Conservation (phyloP, 2,329 filamentous ascomycete species). For the Emmonsiellopsis sp. region DNA sequence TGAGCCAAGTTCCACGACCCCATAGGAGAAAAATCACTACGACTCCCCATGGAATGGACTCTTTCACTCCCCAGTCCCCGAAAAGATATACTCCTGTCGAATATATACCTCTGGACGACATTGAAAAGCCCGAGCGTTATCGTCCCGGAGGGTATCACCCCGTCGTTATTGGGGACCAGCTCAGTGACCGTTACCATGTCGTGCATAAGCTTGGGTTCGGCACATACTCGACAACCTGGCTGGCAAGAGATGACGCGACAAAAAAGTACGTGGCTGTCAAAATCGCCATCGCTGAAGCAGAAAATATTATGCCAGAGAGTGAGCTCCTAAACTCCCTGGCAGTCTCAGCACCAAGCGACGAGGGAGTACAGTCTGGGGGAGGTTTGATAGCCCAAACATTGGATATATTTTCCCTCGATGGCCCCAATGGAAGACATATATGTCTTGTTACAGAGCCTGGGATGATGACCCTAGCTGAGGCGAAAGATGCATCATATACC, state of each 20-base stretch:
- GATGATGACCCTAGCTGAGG: constrained; percentile 14
- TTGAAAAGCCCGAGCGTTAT: constrained; percentile 20
- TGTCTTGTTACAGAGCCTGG: constrained; percentile 16
- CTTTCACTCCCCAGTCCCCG: too few relatives aligned
- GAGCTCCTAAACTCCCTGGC: background rate
- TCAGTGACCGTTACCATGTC: constrained; percentile 31
- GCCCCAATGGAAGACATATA: constrained; percentile 17
- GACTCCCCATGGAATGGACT: too few relatives aligned
- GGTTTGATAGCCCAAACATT: constrained; percentile 12
- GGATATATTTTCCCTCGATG: constrained; percentile 19
- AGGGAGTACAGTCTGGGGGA: constrained; percentile 8
- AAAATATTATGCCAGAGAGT: background rate
- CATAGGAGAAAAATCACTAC: too few relatives aligned
- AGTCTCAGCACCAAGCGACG: background rate
- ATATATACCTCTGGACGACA: constrained; percentile 8
- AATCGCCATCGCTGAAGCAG: background rate
- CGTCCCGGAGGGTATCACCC: constrained; percentile 34
- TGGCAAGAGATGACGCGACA: constrained; percentile 3
- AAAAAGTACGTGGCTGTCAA: constrained; percentile 6
- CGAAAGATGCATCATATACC: constrained; percentile 15
- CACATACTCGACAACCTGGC: constrained; percentile 24
- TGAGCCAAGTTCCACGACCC: too few relatives aligned
- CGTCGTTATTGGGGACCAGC: constrained; percentile 30
- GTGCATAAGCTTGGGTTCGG: constrained; percentile 39
- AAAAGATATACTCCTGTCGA: background rate